phyloP scores from a whole-genome alignment of 2,329 filamentous ascomycete genomes.

The Fusarium sp. region DNA sequence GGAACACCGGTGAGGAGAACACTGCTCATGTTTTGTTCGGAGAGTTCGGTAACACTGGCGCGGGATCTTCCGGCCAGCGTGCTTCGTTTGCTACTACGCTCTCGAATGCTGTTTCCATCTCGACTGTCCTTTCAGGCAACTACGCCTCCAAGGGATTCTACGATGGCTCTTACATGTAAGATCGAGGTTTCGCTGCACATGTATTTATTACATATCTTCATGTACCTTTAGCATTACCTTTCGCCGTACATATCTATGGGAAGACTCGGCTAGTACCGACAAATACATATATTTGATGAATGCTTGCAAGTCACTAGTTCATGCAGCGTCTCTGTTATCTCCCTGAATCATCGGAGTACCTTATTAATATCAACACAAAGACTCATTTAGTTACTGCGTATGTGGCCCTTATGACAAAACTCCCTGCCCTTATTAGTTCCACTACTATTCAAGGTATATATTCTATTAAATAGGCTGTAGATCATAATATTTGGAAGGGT shows the following conservation, averaged over 20 bases:
- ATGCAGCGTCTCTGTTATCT: too few relatives aligned
- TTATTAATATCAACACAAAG: too few relatives aligned
- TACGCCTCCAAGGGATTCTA: conserved; percentile 42
- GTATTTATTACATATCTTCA: neutral
- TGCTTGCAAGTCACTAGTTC: too few relatives aligned
- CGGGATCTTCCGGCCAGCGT: conserved; percentile 64
- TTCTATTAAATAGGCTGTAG: too few relatives aligned
- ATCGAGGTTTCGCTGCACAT: neutral
- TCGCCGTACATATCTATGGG: neutral
- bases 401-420: too few relatives aligned
- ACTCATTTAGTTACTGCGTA: too few relatives aligned
- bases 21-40: conserved; percentile 67
- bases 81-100: conserved; percentile 53
- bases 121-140: conserved; percentile 44
- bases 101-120: conserved; percentile 52
- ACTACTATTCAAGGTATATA: too few relatives aligned
- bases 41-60: conserved; percentile 71
- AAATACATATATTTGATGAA: neutral
- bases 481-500: too few relatives aligned
- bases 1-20: conserved; percentile 63
- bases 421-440: too few relatives aligned
- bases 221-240: neutral
- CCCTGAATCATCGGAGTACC: too few relatives aligned
- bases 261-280: neutral
- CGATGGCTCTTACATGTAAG: conserved; percentile 41